Conservation (phyloP, 495 filamentous ascomycete species). For the Aspergillus haitiensis region DNA sequence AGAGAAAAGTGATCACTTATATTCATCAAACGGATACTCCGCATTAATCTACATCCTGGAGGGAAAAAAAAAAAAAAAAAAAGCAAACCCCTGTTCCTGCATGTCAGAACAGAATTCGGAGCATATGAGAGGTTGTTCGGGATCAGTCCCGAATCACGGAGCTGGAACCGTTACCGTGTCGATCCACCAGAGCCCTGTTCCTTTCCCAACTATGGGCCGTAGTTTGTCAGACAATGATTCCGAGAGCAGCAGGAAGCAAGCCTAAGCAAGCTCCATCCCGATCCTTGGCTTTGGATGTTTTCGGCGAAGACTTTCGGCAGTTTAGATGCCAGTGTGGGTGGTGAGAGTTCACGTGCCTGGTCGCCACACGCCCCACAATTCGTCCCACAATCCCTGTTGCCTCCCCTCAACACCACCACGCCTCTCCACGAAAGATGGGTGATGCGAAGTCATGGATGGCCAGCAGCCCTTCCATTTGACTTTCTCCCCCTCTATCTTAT, state of each 20-base stretch:
- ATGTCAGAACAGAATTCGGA: background rate
- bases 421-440: background rate
- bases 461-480: too few relatives aligned
- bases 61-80: too few relatives aligned
- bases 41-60: background rate
- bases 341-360: slow-evolving; percentile 4
- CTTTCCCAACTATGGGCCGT: background rate
- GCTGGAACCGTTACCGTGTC: background rate
- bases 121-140: background rate
- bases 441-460: too few relatives aligned
- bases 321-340: background rate
- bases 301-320: background rate
- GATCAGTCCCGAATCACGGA: background rate
- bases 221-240: too few relatives aligned
- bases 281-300: background rate
- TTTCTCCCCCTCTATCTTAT: slow-evolving; percentile 1
- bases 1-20: background rate
- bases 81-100: background rate
- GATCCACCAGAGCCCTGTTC: background rate
- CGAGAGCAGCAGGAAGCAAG: background rate
- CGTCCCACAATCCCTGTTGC: background rate
- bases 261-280: background rate
- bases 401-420: background rate
- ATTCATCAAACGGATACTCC: background rate
- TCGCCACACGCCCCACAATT: slow-evolving; percentile 11